These are phyloP conservation scores for Antarctomyces pellizariae DNA, from an alignment of 495 filamentous ascomycete genomes.

Conservation along the genomic window DNA sequence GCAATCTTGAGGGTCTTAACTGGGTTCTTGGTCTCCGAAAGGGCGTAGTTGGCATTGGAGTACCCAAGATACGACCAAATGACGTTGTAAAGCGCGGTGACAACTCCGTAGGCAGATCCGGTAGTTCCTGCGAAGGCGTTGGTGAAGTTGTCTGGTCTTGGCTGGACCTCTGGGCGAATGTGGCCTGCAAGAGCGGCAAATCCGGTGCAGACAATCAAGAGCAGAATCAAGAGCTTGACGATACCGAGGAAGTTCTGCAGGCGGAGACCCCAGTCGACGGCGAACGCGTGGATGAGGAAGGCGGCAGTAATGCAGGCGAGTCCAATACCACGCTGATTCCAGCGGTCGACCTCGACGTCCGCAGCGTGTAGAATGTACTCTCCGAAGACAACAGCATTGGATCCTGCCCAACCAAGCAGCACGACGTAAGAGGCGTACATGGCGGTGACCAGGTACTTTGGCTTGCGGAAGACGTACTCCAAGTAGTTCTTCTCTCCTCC, in stretches of 20 bases:
- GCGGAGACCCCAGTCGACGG: constrained; percentile 44
- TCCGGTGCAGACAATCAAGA: constrained; percentile 40
- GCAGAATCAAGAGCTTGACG: constrained; percentile 42
- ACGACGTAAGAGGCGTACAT: constrained; percentile 25
- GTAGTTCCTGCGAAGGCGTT: constrained; percentile 33
- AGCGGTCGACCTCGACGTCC: constrained; percentile 33
- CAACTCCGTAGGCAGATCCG: constrained; percentile 25
- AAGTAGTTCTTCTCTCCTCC: constrained; percentile 44
- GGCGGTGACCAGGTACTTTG: constrained; percentile 39
- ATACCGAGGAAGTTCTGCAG: constrained; percentile 40
- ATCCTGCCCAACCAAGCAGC: constrained; percentile 22
- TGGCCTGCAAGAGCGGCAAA: constrained; percentile 35
- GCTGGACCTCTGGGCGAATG: constrained; percentile 20
- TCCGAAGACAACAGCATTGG: constrained; percentile 44
- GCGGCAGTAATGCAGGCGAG: constrained; percentile 40
- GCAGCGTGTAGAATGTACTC: constrained; percentile 44
- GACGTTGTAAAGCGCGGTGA: constrained; percentile 39
- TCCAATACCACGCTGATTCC: constrained; percentile 43
- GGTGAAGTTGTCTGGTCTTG: constrained; percentile 35
- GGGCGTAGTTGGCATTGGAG: constrained; percentile 35
- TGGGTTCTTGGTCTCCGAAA: constrained; percentile 39
- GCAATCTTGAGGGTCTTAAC: constrained; percentile 37
- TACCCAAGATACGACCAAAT: constrained; percentile 47
- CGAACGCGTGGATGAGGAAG: constrained; percentile 32
- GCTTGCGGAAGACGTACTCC: constrained; percentile 38